Evolutionary conservation across 192 early-diverging fungal genomes (phyloP), one percentile per base, ranked within the genome.

Genomic region (Coemansia sp.): DNA sequence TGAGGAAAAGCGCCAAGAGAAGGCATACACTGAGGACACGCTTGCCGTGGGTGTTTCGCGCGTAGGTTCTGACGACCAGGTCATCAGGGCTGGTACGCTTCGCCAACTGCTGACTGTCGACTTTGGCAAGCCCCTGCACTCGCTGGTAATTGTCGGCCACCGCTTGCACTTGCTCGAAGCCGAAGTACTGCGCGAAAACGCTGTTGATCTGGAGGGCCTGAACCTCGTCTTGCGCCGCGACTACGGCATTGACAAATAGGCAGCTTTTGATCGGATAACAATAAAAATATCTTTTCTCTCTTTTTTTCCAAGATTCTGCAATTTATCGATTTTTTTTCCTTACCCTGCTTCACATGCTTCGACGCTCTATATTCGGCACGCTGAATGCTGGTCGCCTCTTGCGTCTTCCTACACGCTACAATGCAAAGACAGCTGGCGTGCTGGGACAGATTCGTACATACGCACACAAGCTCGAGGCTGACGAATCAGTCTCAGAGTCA

Each of bases 71-170:
- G 74, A 86, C 22, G 91, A 93, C 39, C 92, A 97, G 86, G 63
- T 90, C 49, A 93, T 99, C 72, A 87, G 89, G 52, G 85, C 91
- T 13, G 97, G 97, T 43, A 95, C 97, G 3, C 86, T 99, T 62
- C 76, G 85, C 31, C 93, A 99, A 76, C 86, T 99, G 46, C 71
- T 92, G 6, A 78, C 87, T 7, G 90, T 85, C 16, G 97, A 99
- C 77, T 98, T 99, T 86, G 97, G 97, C 27, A 85, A 80, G 41
- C 97, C 97, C 34, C 78, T 99, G 76, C 97, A 99, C 84, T 97
- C 95, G 13, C 87, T 99, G 27, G 91, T 99, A 10, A 70, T 99
- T 49, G 87, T 95, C 38, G 97, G 97, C 27, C 86, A 83, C 52
- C 84, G 87, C 64, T 93, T 99, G 91, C 97, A 99, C 76, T 86